Evolutionary conservation across 768 basidiomycete species (phyloP).

Genomic region (Royoungia palumana): DNA sequence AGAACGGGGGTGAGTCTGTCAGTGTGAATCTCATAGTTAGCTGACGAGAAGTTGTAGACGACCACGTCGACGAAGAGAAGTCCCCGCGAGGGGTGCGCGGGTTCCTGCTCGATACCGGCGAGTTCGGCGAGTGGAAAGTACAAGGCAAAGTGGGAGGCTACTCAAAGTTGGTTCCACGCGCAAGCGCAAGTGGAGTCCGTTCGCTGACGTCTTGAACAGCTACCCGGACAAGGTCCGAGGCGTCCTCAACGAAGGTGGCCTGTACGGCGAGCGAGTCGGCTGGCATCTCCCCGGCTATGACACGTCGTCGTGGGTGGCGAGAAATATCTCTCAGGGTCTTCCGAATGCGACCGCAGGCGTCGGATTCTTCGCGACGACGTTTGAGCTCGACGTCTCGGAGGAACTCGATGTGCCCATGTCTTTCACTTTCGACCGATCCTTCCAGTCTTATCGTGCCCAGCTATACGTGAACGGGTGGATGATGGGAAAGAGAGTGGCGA

Average conservation of each 20-base stretch:
- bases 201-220: conserved; percentile 34
- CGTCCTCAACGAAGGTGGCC: conserved; percentile 68
- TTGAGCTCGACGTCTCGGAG: conserved; percentile 55
- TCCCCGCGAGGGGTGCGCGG: conserved; percentile 78
- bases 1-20: conserved; percentile 47
- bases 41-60: conserved; percentile 18
- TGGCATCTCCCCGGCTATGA: conserved; percentile 77
- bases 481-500: conserved; percentile 77
- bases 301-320: conserved; percentile 53
- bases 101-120: conserved; percentile 62
- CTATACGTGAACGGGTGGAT: conserved; percentile 88
- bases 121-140: conserved; percentile 63
- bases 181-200: neutral
- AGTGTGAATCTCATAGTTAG: neutral
- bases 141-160: conserved; percentile 79
- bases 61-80: conserved; percentile 53
- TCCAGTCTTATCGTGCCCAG: conserved; percentile 66
- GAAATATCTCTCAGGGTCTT: conserved; percentile 57
- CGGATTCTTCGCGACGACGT: conserved; percentile 79
- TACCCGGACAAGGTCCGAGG: conserved; percentile 72
- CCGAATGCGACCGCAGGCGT: conserved; percentile 60
- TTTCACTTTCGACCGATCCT: conserved; percentile 63
- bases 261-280: conserved; percentile 65
- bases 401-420: conserved; percentile 68
- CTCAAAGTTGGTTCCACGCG: conserved; percentile 41